Evolutionary conservation across 805 yeast genomes (phyloP).

Genomic region (Candida awuae): DNA sequence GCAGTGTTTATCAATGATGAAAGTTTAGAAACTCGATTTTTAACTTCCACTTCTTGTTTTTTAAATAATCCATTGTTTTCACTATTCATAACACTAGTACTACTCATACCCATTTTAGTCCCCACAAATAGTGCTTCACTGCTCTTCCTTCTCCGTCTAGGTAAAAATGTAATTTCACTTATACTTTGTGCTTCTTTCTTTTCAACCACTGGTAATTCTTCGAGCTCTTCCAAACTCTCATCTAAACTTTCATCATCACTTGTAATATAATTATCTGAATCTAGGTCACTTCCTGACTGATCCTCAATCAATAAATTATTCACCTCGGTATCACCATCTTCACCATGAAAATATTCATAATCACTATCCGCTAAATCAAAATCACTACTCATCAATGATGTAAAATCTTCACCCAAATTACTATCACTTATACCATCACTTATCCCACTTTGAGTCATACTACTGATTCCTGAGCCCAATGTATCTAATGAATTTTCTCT

Average conservation of each 20-base stretch:
- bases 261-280: neutral
- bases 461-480: too few relatives aligned
- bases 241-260: neutral
- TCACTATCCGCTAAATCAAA: neutral
- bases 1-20: conserved; percentile 38
- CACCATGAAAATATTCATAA: neutral
- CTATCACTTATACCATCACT: too few relatives aligned
- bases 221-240: neutral
- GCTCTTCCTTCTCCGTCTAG: neutral
- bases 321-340: neutral
- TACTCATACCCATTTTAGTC: neutral
- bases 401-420: too few relatives aligned
- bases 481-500: too few relatives aligned
- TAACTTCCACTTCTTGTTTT: neutral
- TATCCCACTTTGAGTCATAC: too few relatives aligned
- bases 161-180: neutral
- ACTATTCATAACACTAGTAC: too few relatives aligned
- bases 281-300: neutral
- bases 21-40: conserved; percentile 19
- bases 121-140: neutral
- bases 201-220: neutral
- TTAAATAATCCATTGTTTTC: neutral
- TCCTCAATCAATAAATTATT: neutral
- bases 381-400: neutral
- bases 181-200: neutral